Percentiles rank a stretch among this genome's conserved stretches.
phyloP scores from a whole-genome alignment of 1,139 yeast genomes.

The Pichia sp. region DNA sequence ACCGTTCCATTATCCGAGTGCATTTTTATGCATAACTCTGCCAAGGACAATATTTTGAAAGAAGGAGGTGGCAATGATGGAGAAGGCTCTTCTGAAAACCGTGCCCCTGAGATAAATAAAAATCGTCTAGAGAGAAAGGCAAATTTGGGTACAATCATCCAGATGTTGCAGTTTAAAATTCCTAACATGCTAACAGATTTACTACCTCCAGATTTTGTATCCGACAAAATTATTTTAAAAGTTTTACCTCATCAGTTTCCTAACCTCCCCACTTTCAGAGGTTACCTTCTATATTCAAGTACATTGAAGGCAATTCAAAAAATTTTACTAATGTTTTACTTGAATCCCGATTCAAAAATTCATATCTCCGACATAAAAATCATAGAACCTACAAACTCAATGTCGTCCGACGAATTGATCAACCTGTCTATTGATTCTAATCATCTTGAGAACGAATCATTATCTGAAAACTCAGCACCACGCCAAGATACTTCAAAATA shows the following conservation, averaged over 20 bases:
- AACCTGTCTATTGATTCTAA: slow-evolving; percentile 29
- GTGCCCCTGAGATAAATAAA: neutral
- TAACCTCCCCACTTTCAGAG: slow-evolving; percentile 57
- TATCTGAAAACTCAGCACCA: slow-evolving; percentile 1
- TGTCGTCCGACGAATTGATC: slow-evolving; percentile 24
- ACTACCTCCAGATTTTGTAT: slow-evolving; percentile 47
- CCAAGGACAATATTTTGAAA: neutral
- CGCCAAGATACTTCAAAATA: slow-evolving; percentile 36
- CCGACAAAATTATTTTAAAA: slow-evolving; percentile 51
- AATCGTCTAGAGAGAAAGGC: slow-evolving; percentile 36
- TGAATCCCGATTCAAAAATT: slow-evolving; percentile 46
- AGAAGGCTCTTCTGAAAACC: neutral
- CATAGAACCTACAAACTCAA: slow-evolving; percentile 27
- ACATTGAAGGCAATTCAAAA: slow-evolving; percentile 52
- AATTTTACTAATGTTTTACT: slow-evolving; percentile 48
- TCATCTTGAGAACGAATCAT: slow-evolving; percentile 14
- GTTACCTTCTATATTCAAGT: slow-evolving; percentile 34
- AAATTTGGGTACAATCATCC: slow-evolving; percentile 59
- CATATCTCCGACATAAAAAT: slow-evolving; percentile 46
- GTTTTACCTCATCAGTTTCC: slow-evolving; percentile 62
- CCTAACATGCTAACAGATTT: slow-evolving; percentile 53
- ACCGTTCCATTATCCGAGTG: neutral
- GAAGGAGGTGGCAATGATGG: neutral
- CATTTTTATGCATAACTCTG: neutral
- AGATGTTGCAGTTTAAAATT: slow-evolving; percentile 46